Evolutionary conservation across 169 alveolate species (phyloP), one percentile per base, ranked within the genome.

Genomic region (Cryptosporidium parvum): DNA sequence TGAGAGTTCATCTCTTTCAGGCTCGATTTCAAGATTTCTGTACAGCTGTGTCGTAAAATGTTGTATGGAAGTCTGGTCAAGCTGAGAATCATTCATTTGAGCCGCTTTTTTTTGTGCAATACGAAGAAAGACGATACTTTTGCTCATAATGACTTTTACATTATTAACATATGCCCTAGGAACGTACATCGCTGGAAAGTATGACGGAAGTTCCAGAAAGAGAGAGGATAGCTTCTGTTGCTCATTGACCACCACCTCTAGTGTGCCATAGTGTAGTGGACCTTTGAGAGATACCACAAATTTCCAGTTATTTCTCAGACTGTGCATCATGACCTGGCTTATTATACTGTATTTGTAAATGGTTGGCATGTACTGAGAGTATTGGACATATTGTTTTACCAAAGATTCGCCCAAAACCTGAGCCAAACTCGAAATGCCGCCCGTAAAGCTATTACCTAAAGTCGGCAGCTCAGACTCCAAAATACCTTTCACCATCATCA

Each of bases 151-250:
- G 68, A 33, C 45, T 45, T 80, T 80, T 6, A 80, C 70, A 21
- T 31, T 42, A 26, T 59, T 23, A 33, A 80, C 52, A 33, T 80
- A 80, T 23, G 89, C 75, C 56, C 67, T 80, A 31, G 89, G 89
- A 62, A 80, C 75, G 42, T 80, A 80, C n/a, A 65, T 62, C n/a
- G 21, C 65, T 35, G 89, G 75, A 44, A 61, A 65, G 10, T 73
- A 73, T 6, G 89, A 80, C 21, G 89, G 89, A 12, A 80, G 75
- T 80, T 65, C 80, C 68, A 80, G 59, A 37, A 80, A 80, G n/a
- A 80, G 67, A 35, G 67, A 62, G 29, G 75, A 80, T 42, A 80
- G 14, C 75, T 80, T 80, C 48, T 58, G 61, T 51, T 59, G 53
- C 68, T 80, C 89, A 61, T 62, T 52, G 45, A 21, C 48, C 59